These are phyloP conservation scores for Globisporangium spiculum DNA, from an alignment of 352 stramenopile genomes.

Conservation along the genomic window DNA sequence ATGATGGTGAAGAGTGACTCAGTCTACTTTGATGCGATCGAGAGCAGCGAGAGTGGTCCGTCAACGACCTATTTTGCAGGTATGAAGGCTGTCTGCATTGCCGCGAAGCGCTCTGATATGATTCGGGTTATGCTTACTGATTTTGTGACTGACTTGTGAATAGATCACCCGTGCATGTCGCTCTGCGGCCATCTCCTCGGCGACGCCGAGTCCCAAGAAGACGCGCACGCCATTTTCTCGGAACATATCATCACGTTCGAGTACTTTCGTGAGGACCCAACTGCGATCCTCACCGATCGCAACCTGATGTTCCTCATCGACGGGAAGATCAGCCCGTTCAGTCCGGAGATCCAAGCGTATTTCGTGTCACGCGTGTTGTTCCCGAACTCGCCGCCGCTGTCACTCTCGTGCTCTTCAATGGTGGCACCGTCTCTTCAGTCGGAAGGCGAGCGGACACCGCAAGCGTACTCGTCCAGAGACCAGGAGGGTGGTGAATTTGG, in stretches of 20 bases:
- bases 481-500: not conserved
- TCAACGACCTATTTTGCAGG: slow-evolving; percentile 10
- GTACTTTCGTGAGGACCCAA: slow-evolving; percentile 43
- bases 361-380: slow-evolving; percentile 69
- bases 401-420: slow-evolving; percentile 18
- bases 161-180: slow-evolving; percentile 64
- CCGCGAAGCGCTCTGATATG: not conserved
- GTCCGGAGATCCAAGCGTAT: slow-evolving; percentile 54
- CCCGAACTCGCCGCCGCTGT: slow-evolving; percentile 46
- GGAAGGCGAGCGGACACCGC: slow-evolving; percentile 4
- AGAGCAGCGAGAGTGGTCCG: slow-evolving; percentile 28
- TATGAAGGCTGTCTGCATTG: not conserved
- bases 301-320: slow-evolving; percentile 63
- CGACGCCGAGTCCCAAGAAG: slow-evolving; percentile 34
- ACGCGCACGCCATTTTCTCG: slow-evolving; percentile 54
- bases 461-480: not conserved
- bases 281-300: slow-evolving; percentile 44
- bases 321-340: slow-evolving; percentile 56
- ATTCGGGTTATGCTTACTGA: not conserved
- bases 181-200: slow-evolving; percentile 66
- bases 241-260: slow-evolving; percentile 72
- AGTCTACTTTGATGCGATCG: slow-evolving; percentile 79
- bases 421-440: not conserved
- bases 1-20: slow-evolving; percentile 67
- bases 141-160: not conserved